Base-by-base conservation (phyloP, 768 basidiomycete genomes). In the Boletus speciosus region DNA sequence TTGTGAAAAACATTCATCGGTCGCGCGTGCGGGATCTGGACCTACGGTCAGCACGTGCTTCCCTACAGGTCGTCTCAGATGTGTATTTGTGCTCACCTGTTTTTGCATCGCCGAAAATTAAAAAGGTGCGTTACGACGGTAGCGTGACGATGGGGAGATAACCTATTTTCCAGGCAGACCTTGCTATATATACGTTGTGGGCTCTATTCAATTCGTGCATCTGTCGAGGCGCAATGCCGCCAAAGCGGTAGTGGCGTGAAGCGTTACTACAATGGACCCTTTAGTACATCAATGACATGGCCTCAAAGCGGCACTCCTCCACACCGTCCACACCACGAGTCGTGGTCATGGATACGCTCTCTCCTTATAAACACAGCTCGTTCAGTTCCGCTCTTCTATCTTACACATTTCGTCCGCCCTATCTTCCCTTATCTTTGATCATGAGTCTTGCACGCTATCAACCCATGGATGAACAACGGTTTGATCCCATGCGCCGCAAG, bases 391-490 rank as follows among this genome's bases (percentile, higher is more conserved):
- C 40, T 40, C 57, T 64, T 66, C 66, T 58, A 64, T 66, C 61
- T 58, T 38, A 47, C 48, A 19, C 48, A 52, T 66, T 53, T 39
- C 47, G 10, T 61, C 66, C 64, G 59, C 55, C 29, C 53, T 67
- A 67, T 66, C 63, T 60, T 61, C 66, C 40, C 55, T 66, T 64
- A 69, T 69, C 68, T 47, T 6, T 56, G 36, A 64, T 61, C 25
- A 68, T 66, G 59, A 53, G 59, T 52, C 56, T 55, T 39, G 36
- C 66, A 71, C 65, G 69, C 12, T 55, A 52, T 50, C 47, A 58
- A 40, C 51, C 62, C 61, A 70, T 70, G 69, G 66, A 72, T 47
- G 60, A 63, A 25, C 69, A 72, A 25, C 59, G 69, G 58, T 70
- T 69, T 31, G 68, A 70, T 59, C 69, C 69, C 60, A 58, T 68